Evolutionary conservation across 805 yeast species (phyloP), one percentile per base, ranked within the genome.

Genomic region (Metschnikowia matae): DNA sequence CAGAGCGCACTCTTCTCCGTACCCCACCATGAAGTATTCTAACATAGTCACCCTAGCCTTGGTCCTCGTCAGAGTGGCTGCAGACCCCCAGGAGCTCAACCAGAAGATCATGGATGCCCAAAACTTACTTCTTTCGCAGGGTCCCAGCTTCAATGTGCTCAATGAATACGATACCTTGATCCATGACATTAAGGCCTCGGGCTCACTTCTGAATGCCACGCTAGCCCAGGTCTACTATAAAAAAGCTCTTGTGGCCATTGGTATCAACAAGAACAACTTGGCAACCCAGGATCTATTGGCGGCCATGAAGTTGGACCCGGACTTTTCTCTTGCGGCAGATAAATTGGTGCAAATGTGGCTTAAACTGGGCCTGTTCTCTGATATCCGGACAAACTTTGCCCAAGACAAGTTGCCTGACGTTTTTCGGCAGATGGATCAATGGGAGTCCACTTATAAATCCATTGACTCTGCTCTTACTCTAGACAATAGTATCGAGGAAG

Each of bases 191-290:
- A 44, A 46, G 15, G 23, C 13, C 21, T 41, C 48, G 5, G 20
- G n/a, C 18, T 37, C 33, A 3, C 33, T 39, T 34, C 50, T n/a
- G 44, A 29, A 42, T 26, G 32, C 44, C 11, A 40, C 48, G 11
- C 37, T 48, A 17, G 60, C 82, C 0, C 79, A 77, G 54, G 64
- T 83, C 1, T 74, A 77, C 53, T 83, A 79, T 61, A 84, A 81
- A 60, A 75, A 78, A 49, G 90, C 89, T 0, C 62, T 84, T 40
- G 78, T 85, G 2, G 84, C 84, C 48, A 64, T 83, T 48, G 75
- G 82, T 13, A 60, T 83, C 54, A 81, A 81, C 33, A 79, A 78
- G 51, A 85, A 81, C 31, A 54, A 63, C 32, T 69, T 70, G 36
- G 85, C 91, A 0, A 68, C 82, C 6, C 63, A 63, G 2, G 83